Evolutionary conservation across 2,329 filamentous ascomycete species (phyloP).

Genomic region (Paecilomyces sp.): DNA sequence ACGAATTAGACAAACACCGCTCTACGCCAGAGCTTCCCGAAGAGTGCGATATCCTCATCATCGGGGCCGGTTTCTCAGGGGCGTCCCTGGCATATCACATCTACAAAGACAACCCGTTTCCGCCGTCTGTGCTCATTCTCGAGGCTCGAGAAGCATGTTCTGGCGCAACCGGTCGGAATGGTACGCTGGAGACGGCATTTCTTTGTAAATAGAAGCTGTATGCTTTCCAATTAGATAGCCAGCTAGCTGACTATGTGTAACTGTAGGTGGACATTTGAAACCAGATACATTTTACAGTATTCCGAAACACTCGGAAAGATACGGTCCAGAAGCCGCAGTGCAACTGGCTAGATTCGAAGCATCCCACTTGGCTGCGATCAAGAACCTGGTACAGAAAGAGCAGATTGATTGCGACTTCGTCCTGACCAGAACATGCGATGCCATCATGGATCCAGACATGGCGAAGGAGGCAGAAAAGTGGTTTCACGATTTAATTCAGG

Average conservation of each 20-base stretch:
- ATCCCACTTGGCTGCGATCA: neutral
- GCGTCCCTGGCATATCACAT: slow-evolving; percentile 35
- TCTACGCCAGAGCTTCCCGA: slow-evolving; percentile 30
- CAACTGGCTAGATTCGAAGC: neutral
- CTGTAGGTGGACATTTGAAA: neutral
- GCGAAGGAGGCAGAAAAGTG: neutral
- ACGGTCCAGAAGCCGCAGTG: neutral
- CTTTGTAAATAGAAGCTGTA: no score
- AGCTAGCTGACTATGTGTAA: neutral
- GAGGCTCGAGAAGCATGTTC: slow-evolving; percentile 36
- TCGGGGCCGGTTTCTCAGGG: slow-evolving; percentile 41
- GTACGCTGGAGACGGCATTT: slow-evolving; percentile 14
- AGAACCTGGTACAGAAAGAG: neutral
- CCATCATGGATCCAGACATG: neutral
- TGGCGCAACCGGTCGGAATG: slow-evolving; percentile 37
- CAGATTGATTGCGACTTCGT: neutral
- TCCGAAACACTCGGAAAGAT: neutral
- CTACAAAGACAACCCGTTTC: slow-evolving; percentile 14
- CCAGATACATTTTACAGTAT: neutral
- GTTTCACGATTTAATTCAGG: neutral
- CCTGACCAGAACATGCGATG: neutral
- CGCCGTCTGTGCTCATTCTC: slow-evolving; percentile 29
- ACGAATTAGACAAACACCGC: slow-evolving; percentile 35
- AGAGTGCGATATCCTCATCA: slow-evolving; percentile 36
- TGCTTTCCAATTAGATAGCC: no score